Evolutionary conservation across 768 basidiomycete genomes (phyloP), one percentile per base, ranked within the genome.

Genomic region (Hygrophoropsis aurantiaca): DNA sequence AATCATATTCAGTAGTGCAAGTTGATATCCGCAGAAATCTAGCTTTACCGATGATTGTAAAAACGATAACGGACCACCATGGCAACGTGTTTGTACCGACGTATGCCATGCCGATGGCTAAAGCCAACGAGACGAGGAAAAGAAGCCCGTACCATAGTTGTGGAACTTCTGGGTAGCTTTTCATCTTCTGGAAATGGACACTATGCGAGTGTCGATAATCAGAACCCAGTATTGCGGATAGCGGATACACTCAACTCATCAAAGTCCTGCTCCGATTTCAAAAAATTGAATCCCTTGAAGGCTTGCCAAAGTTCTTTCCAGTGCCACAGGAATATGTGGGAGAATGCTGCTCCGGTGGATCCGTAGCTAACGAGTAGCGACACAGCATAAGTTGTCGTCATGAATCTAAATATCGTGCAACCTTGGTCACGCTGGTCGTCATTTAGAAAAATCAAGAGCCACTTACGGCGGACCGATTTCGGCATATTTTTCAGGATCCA

Each of bases 21-120:
- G 56, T 60, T 61, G 40, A 2, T 16, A 42, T n/a, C 32, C 43
- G 19, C 21, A 27, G 53, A 48, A n/a, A 40, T 44, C 35, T 18
- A 44, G 35, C 20, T 53, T 50, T 37, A 70, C 75, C 59, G 35
- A 68, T 58, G 8, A 54, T 52, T 8, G 77, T 77, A 53, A 81
- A 77, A 46, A 75, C 59, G 30, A 82, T 61, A 47, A 81, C 64
- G 50, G 73, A 75, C 79, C 78, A 82, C 38, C 74, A 74, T 5
- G 79, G 80, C 53, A 82, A 65, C 24, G 78, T 72, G 23, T 61
- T 58, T 15, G 67, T 52, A 19, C 68, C 68, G 19, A 66, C 62
- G 51, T 73, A 73, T 40, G 66, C 65, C 47, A 68, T 69, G 21
- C 78, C 78, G 45, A 81, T 79, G 13, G 74, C 78, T 9, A 81